Evolutionary conservation across 2,329 filamentous ascomycete genomes (phyloP).

Genomic region (Didymella arachidicola): DNA sequence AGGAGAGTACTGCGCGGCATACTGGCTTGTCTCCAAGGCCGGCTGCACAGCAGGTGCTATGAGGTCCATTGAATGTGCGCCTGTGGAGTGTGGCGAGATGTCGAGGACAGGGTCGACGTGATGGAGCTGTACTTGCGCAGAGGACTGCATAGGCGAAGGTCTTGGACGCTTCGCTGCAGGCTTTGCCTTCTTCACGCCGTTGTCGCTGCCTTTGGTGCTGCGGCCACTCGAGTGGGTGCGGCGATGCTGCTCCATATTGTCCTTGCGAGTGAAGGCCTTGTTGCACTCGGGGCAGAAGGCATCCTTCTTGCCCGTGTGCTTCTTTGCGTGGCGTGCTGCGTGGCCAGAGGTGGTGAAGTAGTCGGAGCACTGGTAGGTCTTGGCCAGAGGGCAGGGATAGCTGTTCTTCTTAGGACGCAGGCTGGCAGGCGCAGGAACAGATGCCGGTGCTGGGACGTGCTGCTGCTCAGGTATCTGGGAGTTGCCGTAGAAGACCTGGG

Average conservation of each 20-base stretch:
- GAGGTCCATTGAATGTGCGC: slow-evolving; percentile 27
- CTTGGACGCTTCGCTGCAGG: slow-evolving; percentile 45
- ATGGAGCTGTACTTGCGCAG: slow-evolving; percentile 31
- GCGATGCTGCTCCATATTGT: slow-evolving; percentile 89
- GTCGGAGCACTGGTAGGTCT: slow-evolving; percentile 75
- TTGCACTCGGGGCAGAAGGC: slow-evolving; percentile 74
- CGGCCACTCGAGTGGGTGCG: slow-evolving; percentile 72
- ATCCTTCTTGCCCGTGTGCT: slow-evolving; percentile 82
- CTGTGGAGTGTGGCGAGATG: slow-evolving; percentile 37
- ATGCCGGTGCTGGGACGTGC: slow-evolving; percentile 47
- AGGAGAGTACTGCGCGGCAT: slow-evolving; percentile 32
- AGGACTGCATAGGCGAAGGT: slow-evolving; percentile 42
- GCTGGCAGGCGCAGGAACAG: slow-evolving; percentile 54
- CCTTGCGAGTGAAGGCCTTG: slow-evolving; percentile 81
- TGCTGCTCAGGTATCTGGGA: slow-evolving; percentile 26
- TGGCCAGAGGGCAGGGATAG: slow-evolving; percentile 77
- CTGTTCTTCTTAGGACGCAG: slow-evolving; percentile 66
- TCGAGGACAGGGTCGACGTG: slow-evolving; percentile 41
- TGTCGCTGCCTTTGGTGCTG: slow-evolving; percentile 48
- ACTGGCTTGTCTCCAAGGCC: slow-evolving; percentile 21
- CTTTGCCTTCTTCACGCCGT: slow-evolving; percentile 50
- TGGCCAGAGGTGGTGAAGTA: slow-evolving; percentile 86
- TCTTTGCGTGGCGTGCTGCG: slow-evolving; percentile 84
- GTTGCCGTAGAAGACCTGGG: slow-evolving; percentile 31
- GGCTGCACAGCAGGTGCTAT: slow-evolving; percentile 42